Conservation (phyloP, 2,329 filamentous ascomycete genomes). For the Aspergillus sp. region DNA sequence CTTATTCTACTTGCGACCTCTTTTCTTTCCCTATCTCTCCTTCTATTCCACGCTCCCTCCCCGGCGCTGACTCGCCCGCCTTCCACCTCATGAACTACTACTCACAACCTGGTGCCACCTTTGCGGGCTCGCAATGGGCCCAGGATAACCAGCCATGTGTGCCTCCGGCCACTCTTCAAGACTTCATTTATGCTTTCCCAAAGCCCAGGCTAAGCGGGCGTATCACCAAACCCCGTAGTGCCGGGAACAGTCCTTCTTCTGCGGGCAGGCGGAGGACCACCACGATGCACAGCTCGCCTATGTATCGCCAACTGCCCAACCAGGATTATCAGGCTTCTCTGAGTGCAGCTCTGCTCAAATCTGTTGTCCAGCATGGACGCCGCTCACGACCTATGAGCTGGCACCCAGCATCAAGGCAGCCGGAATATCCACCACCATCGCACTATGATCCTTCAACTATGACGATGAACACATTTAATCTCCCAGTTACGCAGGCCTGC, state of each 20-base stretch:
- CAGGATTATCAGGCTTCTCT: conserved; percentile 44
- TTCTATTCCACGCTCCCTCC: not conserved
- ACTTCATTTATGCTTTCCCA: conserved; percentile 49
- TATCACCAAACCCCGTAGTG: conserved; percentile 64
- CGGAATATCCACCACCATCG: conserved; percentile 25
- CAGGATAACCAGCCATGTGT: conserved; percentile 22
- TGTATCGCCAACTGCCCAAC: conserved; percentile 34
- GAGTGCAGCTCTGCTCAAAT: conserved; percentile 43
- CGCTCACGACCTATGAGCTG: conserved; percentile 68
- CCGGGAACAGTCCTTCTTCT: conserved; percentile 66
- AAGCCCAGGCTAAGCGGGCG: conserved; percentile 51
- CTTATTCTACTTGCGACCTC: too few relatives aligned
- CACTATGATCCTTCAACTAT: conserved; percentile 21
- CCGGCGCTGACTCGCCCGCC: not conserved
- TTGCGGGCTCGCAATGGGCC: conserved; percentile 29
- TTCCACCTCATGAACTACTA: conserved; percentile 31
- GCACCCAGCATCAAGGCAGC: conserved; percentile 62
- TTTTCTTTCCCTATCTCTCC: not conserved
- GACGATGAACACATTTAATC: conserved; percentile 18
- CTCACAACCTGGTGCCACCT: conserved; percentile 27
- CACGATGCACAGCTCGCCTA: conserved; percentile 48
- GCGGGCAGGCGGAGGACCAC: conserved; percentile 53
- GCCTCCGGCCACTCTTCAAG: conserved; percentile 29
- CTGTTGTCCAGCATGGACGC: conserved; percentile 33
- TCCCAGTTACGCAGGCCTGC: conserved; percentile 19